Conservation (phyloP, 2,329 filamentous ascomycete species). For the Calonectria pseudoturangicola region DNA sequence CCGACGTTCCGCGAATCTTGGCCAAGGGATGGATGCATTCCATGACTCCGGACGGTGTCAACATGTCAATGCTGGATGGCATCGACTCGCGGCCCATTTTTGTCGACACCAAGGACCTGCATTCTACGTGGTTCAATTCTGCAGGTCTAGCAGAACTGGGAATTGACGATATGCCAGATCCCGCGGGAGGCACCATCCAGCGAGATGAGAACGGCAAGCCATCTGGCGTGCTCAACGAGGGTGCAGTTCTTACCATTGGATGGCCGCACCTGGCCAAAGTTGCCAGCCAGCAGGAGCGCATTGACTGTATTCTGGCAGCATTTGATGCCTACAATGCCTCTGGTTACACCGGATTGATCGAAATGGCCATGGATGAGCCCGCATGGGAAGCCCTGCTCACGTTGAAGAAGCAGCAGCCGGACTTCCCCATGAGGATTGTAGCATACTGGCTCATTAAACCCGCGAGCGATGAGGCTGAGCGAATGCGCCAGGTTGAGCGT, state of each 20-base stretch:
- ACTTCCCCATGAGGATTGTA: conserved; percentile 66
- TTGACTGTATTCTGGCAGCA: conserved; percentile 68
- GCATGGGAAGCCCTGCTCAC: conserved; percentile 71
- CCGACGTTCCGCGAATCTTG: conserved; percentile 68
- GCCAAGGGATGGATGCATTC: conserved; percentile 75
- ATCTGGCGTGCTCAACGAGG: conserved; percentile 71
- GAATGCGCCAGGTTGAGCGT: conserved; percentile 68
- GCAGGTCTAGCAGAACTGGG: conserved; percentile 67
- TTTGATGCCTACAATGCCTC: conserved; percentile 69
- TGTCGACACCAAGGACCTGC: conserved; percentile 70
- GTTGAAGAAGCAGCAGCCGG: conserved; percentile 59
- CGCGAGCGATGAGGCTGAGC: conserved; percentile 61
- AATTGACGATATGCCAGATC: conserved; percentile 63
- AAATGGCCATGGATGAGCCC: conserved; percentile 78
- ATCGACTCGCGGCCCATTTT: conserved; percentile 69
- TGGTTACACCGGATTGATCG: conserved; percentile 73
- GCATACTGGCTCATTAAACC: conserved; percentile 76
- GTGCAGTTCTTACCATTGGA: conserved; percentile 70
- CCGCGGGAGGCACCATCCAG: conserved; percentile 70
- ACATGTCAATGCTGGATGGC: conserved; percentile 64
- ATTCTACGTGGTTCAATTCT: conserved; percentile 70
- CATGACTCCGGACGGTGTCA: conserved; percentile 66
- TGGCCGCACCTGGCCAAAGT: conserved; percentile 73
- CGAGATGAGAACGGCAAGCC: conserved; percentile 68
- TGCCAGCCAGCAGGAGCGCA: conserved; percentile 68